These are phyloP conservation scores for Xanthoparmelia taractica DNA, from an alignment of 495 filamentous ascomycete species.

Conservation along the genomic window DNA sequence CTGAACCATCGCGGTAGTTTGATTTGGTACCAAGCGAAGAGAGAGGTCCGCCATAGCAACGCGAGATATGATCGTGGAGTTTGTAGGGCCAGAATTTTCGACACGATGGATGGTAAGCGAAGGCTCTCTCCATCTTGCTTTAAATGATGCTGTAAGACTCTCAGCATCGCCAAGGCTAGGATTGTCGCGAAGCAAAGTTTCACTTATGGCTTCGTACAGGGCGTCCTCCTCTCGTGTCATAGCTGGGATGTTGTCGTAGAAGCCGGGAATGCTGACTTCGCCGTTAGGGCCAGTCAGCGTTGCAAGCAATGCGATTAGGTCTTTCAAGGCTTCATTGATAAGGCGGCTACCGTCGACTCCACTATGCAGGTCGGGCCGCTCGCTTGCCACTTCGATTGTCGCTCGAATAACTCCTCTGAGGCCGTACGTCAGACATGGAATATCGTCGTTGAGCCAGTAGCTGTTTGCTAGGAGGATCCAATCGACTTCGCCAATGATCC, in stretches of 20 bases:
- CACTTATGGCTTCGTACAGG: slow-evolving; percentile 76
- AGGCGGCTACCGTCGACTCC: slow-evolving; percentile 88
- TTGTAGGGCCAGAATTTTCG: slow-evolving; percentile 59
- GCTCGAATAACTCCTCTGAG: slow-evolving; percentile 92
- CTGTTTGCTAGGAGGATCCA: slow-evolving; percentile 93
- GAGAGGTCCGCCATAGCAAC: slow-evolving; percentile 80
- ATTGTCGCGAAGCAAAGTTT: slow-evolving; percentile 62
- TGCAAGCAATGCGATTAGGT: slow-evolving; percentile 72
- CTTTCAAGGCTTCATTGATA: slow-evolving; percentile 83
- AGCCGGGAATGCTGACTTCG: slow-evolving; percentile 58
- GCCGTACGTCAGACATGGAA: slow-evolving; percentile 92
- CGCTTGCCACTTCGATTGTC: slow-evolving; percentile 75
- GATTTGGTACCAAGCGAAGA: slow-evolving; percentile 86
- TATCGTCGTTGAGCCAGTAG: slow-evolving; percentile 95
- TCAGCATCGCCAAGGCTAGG: slow-evolving; percentile 59
- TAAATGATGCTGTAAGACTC: slow-evolving; percentile 65
- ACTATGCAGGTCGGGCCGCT: slow-evolving; percentile 83
- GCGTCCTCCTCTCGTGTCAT: slow-evolving; percentile 67
- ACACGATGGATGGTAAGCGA: slow-evolving; percentile 89
- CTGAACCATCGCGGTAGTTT: slow-evolving; percentile 69
- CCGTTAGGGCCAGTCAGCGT: slow-evolving; percentile 62
- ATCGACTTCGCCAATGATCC: slow-evolving; percentile 80
- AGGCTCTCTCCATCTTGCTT: slow-evolving; percentile 93
- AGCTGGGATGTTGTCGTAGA: slow-evolving; percentile 74
- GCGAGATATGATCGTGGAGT: slow-evolving; percentile 80